Evolutionary conservation across 192 early-diverging fungal genomes (phyloP).

Genomic region (Phlyctochytrium planicorne): DNA sequence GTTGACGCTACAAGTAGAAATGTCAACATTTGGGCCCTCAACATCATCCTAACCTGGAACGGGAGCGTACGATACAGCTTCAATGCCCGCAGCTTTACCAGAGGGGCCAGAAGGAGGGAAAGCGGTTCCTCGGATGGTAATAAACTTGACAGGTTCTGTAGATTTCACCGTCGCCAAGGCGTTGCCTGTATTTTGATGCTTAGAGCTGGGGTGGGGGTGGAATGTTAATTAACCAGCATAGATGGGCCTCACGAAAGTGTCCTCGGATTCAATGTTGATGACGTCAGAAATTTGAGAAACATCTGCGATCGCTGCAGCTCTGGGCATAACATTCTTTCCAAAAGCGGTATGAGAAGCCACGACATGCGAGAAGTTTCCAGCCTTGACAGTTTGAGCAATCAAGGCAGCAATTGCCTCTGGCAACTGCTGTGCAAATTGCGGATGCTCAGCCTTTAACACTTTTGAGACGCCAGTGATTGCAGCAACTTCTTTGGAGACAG

Average conservation of each 20-base stretch:
- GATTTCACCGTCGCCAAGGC: constrained; percentile 95
- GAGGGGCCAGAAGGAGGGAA: constrained; percentile 71
- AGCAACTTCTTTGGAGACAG: constrained; percentile 55
- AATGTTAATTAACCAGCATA: constrained; percentile 75
- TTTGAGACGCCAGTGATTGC: constrained; percentile 71
- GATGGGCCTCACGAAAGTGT: constrained; percentile 94
- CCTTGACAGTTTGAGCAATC: constrained; percentile 67
- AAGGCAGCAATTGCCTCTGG: constrained; percentile 81
- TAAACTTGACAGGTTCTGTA: constrained; percentile 78
- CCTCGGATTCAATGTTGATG: constrained; percentile 69
- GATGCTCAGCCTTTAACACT: constrained; percentile 84
- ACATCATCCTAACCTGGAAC: constrained; percentile 18
- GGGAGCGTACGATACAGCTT: constrained; percentile 67
- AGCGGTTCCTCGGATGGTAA: constrained; percentile 88
- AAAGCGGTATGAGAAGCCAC: constrained; percentile 84
- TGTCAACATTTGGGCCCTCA: neutral
- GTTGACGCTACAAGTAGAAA: constrained; percentile 38
- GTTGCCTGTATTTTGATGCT: constrained; percentile 60
- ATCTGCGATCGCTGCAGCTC: constrained; percentile 89
- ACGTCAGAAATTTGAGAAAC: constrained; percentile 91
- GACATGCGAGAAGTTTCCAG: constrained; percentile 75
- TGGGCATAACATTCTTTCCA: constrained; percentile 92
- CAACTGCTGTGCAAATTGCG: constrained; percentile 71
- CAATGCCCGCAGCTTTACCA: constrained; percentile 59
- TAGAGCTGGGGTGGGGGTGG: too few relatives aligned